Evolutionary conservation across 306 rosid species (phyloP).

Genomic region (Mucuna pruriens): DNA sequence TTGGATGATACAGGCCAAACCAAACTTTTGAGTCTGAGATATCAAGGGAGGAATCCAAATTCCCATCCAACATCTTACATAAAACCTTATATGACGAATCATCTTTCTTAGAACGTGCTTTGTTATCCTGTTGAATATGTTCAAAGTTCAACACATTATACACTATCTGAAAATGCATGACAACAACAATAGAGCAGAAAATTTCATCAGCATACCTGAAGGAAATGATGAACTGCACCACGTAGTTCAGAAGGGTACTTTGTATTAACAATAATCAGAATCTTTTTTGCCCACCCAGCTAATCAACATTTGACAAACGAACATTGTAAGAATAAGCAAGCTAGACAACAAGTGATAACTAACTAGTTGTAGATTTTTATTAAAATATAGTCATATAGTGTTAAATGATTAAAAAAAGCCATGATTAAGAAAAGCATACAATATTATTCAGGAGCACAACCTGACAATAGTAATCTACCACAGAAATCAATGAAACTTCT

Average conservation of each 20-base stretch:
- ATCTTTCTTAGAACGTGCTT: slow-evolving; percentile 58
- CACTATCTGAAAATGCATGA: not conserved
- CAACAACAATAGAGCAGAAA: slow-evolving; percentile 20
- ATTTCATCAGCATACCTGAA: slow-evolving; percentile 54
- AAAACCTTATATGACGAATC: slow-evolving; percentile 58
- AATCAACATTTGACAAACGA: slow-evolving; percentile 39
- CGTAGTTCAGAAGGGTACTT: slow-evolving; percentile 80
- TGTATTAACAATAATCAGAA: slow-evolving; percentile 60
- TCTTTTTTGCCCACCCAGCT: slow-evolving; percentile 80
- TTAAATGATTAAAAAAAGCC: not conserved
- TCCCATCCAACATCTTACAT: slow-evolving; percentile 71
- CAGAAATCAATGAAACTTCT: not conserved
- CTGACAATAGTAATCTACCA: not conserved
- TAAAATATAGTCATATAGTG: not conserved
- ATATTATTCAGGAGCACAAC: not conserved
- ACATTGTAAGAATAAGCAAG: slow-evolving; percentile 36
- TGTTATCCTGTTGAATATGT: slow-evolving; percentile 57
- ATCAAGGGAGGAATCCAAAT: slow-evolving; percentile 53
- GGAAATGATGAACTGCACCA: slow-evolving; percentile 72
- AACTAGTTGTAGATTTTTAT: not conserved
- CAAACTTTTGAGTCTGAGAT: slow-evolving; percentile 71
- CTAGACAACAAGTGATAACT: slow-evolving; percentile 24
- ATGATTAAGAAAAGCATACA: not conserved
- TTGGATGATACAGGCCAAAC: slow-evolving; percentile 87
- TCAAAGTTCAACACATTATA: slow-evolving; percentile 34